Conservation (phyloP, 345 rosid species). For the Noccaea bulbosa region DNA sequence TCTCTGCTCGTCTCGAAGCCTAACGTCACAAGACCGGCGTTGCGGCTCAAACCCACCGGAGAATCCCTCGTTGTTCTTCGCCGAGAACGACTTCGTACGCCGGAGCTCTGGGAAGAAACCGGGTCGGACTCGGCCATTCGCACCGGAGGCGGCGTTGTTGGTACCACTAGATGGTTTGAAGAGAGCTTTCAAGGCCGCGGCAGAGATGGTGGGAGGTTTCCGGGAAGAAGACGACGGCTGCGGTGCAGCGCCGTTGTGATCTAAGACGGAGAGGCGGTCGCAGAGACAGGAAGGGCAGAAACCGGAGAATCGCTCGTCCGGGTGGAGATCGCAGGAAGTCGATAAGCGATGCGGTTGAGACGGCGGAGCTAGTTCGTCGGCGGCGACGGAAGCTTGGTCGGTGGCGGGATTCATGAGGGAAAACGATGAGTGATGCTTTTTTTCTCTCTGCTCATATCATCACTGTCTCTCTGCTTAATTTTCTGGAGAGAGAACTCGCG, state of each 20-base stretch:
- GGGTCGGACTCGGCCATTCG: constrained; percentile 34
- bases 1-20: constrained; percentile 71
- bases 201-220: constrained; percentile 54
- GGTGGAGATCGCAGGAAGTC: constrained; percentile 89
- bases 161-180: constrained; percentile 50
- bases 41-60: constrained; percentile 87
- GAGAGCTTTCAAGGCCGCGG: constrained; percentile 70
- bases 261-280: constrained; percentile 88
- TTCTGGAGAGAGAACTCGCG: background rate
- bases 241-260: constrained; percentile 51
- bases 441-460: constrained; percentile 53
- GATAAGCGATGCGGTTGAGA: constrained; percentile 82
- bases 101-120: constrained; percentile 89
- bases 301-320: constrained; percentile 83
- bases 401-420: constrained; percentile 80
- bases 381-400: constrained; percentile 37
- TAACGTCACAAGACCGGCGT: constrained; percentile 93
- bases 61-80: constrained; percentile 85
- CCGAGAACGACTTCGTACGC: constrained; percentile 88
- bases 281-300: constrained; percentile 98
- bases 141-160: constrained; percentile 15
- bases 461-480: constrained; percentile 29
- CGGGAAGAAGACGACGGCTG: constrained; percentile 45
- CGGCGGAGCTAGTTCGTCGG: constrained; percentile 52
- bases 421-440: constrained; percentile 47